phyloP scores from a whole-genome alignment of 352 stramenopile species.

The Globisporangium takayamanum region DNA sequence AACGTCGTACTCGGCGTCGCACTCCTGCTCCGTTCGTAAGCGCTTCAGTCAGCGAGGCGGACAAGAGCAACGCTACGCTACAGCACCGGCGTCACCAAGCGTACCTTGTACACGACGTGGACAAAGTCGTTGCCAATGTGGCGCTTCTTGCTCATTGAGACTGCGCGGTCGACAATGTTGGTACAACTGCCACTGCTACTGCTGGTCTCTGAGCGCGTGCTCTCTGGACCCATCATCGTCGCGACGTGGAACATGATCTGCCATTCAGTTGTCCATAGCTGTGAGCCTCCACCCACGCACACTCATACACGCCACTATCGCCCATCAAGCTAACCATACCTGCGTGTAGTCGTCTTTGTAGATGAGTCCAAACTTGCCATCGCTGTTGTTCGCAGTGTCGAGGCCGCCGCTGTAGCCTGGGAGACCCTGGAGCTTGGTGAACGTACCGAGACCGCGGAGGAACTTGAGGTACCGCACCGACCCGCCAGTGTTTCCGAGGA shows the following conservation, averaged over 20 bases:
- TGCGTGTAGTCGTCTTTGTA: constrained; percentile 64
- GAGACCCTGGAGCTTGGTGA: constrained; percentile 64
- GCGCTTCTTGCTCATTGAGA: constrained; percentile 75
- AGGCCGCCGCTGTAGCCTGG: constrained; percentile 69
- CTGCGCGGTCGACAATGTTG: neutral
- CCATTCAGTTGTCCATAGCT: neutral
- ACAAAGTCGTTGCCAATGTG: constrained; percentile 89
- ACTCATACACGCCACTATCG: neutral
- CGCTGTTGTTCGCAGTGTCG: constrained; percentile 56
- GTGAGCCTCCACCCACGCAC: neutral
- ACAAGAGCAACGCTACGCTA: neutral
- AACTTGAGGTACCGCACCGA: constrained; percentile 75
- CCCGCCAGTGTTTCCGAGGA: constrained; percentile 64
- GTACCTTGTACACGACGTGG: constrained; percentile 78
- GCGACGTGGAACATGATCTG: constrained; percentile 86
- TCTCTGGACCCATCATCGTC: constrained; percentile 65
- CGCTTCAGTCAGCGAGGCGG: neutral
- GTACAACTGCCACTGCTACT: neutral
- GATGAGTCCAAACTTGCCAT: constrained; percentile 71
- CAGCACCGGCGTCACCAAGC: too few species aligned
- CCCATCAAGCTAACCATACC: constrained; percentile 21
- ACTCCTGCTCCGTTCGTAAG: constrained; percentile 34
- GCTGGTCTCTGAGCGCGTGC: neutral
- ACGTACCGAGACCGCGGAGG: constrained; percentile 53
- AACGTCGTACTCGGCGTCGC: constrained; percentile 68